A percentile compares a stretch with the other conserved stretches of the same genome.
Evolutionary conservation across 1,284 basidiomycete species (phyloP).

Genomic region (Ustilago bromivora): DNA sequence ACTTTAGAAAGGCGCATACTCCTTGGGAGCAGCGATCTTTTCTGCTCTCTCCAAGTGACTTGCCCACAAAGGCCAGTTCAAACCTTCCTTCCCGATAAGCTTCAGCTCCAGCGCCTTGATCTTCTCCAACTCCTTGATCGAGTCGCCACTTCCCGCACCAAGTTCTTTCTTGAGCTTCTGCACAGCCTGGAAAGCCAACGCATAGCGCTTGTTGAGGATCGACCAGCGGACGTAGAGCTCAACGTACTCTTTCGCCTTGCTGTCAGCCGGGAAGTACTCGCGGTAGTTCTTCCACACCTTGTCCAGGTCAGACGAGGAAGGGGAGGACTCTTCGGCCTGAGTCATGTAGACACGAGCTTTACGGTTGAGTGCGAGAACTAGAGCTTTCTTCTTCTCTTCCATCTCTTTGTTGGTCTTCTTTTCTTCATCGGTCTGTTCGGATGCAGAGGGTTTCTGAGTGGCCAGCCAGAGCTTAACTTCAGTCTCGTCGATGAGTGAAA

Average conservation of each 20-base stretch:
- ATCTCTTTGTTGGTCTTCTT: constrained; percentile 62
- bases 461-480: constrained; percentile 63
- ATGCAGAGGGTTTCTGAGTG: constrained; percentile 53
- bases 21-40: constrained; percentile 20
- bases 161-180: constrained; percentile 65
- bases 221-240: constrained; percentile 62
- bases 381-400: constrained; percentile 63
- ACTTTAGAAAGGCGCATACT: constrained; percentile 43
- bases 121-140: constrained; percentile 57
- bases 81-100: constrained; percentile 39
- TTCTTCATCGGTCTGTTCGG: constrained; percentile 64
- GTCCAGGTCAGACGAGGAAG: constrained; percentile 27
- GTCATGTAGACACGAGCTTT: constrained; percentile 55
- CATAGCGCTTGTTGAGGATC: constrained; percentile 57
- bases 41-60: constrained; percentile 35
- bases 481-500: constrained; percentile 59
- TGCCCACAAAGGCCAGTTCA: constrained; percentile 56
- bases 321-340: constrained; percentile 28
- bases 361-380: constrained; percentile 63
- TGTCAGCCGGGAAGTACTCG: constrained; percentile 50
- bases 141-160: constrained; percentile 51
- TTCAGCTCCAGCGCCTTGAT: constrained; percentile 49
- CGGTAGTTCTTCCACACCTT: constrained; percentile 52
- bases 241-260: constrained; percentile 54
- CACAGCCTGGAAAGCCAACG: constrained; percentile 56